Conservation (phyloP, 331 rosid species). For the Saraca asoca region DNA sequence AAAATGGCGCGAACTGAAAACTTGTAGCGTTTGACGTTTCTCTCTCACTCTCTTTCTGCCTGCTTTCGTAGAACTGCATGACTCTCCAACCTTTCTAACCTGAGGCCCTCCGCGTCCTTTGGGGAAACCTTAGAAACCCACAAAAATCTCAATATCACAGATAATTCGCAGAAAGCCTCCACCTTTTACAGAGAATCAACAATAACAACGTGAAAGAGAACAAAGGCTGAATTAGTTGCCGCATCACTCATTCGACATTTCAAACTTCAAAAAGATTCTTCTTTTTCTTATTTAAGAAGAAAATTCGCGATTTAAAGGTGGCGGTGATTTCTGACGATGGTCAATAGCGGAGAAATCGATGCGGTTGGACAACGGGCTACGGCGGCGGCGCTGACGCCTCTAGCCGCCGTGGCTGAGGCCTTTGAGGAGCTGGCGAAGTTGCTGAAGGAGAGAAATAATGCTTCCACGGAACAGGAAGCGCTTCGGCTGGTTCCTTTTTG, state of each 20-base stretch:
- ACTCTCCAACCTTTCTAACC: neutral
- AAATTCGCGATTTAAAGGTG: neutral
- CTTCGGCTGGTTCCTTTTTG: slow-evolving; percentile 62
- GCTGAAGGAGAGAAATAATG: slow-evolving; percentile 15
- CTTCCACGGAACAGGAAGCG: slow-evolving; percentile 1
- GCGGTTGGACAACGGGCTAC: neutral
- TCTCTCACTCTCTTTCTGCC: neutral
- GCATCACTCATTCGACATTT: slow-evolving; percentile 15
- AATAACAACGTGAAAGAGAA: neutral
- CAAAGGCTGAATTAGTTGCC: too few species aligned
- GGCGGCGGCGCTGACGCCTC: slow-evolving; percentile 44
- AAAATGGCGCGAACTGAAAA: slow-evolving; percentile 5
- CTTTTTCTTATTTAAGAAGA: neutral
- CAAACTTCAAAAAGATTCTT: neutral
- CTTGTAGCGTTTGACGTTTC: slow-evolving; percentile 21
- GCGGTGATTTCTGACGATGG: slow-evolving; percentile 23
- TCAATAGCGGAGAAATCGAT: slow-evolving; percentile 5
- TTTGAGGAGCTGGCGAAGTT: slow-evolving; percentile 56
- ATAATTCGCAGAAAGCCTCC: neutral
- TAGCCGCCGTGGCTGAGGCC: slow-evolving; percentile 69
- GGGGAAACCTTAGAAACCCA: slow-evolving; percentile 39
- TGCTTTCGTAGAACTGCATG: neutral
- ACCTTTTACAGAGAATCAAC: neutral
- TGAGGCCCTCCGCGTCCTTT: slow-evolving; percentile 50
- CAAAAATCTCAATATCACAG: slow-evolving; percentile 1